Conservation (phyloP, 129 eudicot genomes). For the Helianthus tuberosus region DNA sequence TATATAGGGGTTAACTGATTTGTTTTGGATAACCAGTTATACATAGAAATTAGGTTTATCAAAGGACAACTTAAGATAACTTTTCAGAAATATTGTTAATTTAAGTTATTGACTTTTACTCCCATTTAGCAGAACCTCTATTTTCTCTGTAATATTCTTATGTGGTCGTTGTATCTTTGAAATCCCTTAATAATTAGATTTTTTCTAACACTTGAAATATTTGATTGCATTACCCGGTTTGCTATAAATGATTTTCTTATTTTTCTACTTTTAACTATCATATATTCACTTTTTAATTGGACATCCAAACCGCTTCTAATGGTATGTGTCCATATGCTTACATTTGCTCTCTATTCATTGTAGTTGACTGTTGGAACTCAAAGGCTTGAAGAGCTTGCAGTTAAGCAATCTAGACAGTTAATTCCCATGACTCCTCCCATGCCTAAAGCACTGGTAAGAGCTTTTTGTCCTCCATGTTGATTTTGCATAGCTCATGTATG, state of each 20-base stretch:
- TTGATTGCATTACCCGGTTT: background rate
- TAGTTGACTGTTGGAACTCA: conserved; percentile 47
- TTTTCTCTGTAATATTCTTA: background rate
- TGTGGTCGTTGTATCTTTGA: background rate
- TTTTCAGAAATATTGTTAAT: background rate
- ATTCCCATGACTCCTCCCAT: conserved; percentile 78
- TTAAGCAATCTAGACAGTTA: conserved; percentile 73
- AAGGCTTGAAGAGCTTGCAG: conserved; percentile 82
- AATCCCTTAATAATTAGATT: background rate
- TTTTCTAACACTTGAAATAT: background rate
- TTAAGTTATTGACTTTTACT: background rate
- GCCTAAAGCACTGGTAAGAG: conserved; percentile 74
- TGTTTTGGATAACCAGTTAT: background rate
- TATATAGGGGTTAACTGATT: too few relatives aligned
- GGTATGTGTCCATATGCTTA: conserved; percentile 5
- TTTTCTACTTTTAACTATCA: background rate
- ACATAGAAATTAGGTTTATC: background rate
- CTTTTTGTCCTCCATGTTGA: background rate
- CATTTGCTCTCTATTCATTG: conserved; percentile 15
- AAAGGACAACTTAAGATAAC: background rate
- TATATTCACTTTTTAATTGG: background rate
- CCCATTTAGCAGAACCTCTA: background rate
- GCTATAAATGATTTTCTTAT: background rate
- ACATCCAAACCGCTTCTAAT: background rate
- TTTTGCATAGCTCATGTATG: conserved; percentile 6